phyloP scores from a whole-genome alignment of 352 stramenopile genomes.

The Globisporangium carolinianum region DNA sequence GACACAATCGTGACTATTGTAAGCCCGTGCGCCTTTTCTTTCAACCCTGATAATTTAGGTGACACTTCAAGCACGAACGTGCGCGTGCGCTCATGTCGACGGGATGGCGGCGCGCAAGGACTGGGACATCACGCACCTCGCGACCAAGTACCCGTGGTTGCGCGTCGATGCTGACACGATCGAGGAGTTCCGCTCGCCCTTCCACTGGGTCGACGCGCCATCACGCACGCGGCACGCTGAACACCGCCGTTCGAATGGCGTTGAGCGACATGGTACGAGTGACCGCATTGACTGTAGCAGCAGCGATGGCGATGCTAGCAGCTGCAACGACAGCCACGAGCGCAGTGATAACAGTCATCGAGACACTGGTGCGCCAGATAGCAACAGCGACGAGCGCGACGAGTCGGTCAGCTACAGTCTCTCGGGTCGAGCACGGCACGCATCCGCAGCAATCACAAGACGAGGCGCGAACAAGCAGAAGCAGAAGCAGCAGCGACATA shows the following conservation, averaged over 20 bases:
- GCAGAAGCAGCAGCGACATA: background rate
- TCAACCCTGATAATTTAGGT: too few relatives aligned
- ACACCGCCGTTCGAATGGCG: background rate
- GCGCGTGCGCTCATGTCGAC: too few relatives aligned
- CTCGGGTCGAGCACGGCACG: background rate
- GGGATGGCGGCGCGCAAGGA: constrained; percentile 1
- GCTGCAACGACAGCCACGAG: background rate
- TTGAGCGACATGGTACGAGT: background rate
- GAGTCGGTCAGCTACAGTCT: constrained; percentile 11
- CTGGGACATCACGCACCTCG: constrained; percentile 55
- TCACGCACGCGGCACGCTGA: background rate
- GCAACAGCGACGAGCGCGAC: constrained; percentile 7
- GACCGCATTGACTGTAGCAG: background rate
- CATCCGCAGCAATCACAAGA: background rate
- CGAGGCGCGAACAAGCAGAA: background rate
- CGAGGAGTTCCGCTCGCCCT: constrained; percentile 58
- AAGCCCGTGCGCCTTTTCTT: too few relatives aligned
- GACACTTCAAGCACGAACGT: too few relatives aligned
- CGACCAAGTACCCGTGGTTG: constrained; percentile 73
- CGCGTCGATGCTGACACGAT: constrained; percentile 55
- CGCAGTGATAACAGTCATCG: background rate
- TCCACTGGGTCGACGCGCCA: constrained; percentile 28
- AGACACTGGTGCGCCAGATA: background rate
- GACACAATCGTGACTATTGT: too few relatives aligned
- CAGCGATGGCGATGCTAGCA: too few relatives aligned